Conservation (phyloP, 371 early-diverging fungal genomes). For the Chytridiales sp. region DNA sequence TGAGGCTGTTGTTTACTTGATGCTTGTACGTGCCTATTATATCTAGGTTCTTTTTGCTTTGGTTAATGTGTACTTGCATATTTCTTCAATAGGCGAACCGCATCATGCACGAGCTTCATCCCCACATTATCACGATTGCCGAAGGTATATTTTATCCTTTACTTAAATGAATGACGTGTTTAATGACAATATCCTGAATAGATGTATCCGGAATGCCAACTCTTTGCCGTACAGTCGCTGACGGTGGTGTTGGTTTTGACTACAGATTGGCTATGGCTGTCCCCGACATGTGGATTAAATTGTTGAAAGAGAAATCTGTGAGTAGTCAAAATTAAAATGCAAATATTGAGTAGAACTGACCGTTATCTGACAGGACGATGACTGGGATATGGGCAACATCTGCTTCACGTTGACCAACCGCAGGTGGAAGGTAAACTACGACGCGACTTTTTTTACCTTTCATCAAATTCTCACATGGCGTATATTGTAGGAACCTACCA, state of each 20-base stretch:
- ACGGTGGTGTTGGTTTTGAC: slow-evolving; percentile 96
- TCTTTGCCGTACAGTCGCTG: slow-evolving; percentile 83
- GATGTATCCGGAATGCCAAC: slow-evolving; percentile 98
- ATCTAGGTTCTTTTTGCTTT: background rate
- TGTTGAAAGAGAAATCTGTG: slow-evolving; percentile 74
- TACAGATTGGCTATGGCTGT: slow-evolving; percentile 97
- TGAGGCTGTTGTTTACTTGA: slow-evolving; percentile 85
- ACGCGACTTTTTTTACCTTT: background rate
- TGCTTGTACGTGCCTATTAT: slow-evolving; percentile 49
- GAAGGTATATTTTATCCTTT: too few species aligned
- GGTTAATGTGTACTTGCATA: background rate
- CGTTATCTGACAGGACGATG: slow-evolving; percentile 66
- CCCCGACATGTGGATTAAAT: slow-evolving; percentile 98
- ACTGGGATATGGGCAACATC: slow-evolving; percentile 90
- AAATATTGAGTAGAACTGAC: background rate
- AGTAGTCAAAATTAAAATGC: slow-evolving; percentile 4
- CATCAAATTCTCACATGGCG: slow-evolving; percentile 5
- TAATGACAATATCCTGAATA: slow-evolving; percentile 14
- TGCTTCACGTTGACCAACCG: slow-evolving; percentile 86
- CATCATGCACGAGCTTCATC: slow-evolving; percentile 77
- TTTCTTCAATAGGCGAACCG: slow-evolving; percentile 68
- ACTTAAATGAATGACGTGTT: too few species aligned
- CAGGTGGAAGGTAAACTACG: slow-evolving; percentile 51
- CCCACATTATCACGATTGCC: slow-evolving; percentile 82
- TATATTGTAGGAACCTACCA: slow-evolving; percentile 83